phyloP scores from a whole-genome alignment of 2,329 filamentous ascomycete species.

The Amphichorda felina region DNA sequence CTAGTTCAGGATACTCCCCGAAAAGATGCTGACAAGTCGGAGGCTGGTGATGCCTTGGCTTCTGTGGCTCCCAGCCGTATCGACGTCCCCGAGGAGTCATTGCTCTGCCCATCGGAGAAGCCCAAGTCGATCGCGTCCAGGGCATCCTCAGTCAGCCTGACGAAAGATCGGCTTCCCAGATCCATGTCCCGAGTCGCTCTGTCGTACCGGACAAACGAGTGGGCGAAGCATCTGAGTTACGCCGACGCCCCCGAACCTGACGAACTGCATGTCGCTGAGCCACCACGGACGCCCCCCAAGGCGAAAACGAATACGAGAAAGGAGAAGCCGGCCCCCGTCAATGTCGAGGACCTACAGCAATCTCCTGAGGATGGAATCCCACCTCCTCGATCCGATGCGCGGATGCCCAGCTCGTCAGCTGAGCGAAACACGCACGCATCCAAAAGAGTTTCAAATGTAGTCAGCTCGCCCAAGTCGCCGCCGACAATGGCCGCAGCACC shows the following conservation, averaged over 20 bases:
- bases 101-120: slow-evolving; percentile 12
- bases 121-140: slow-evolving; percentile 28
- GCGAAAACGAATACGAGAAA: slow-evolving; percentile 7
- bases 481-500: too few relatives aligned
- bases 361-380: slow-evolving; percentile 41
- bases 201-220: slow-evolving; percentile 86
- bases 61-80: neutral
- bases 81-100: neutral
- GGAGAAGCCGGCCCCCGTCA: slow-evolving; percentile 49
- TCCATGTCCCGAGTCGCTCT: slow-evolving; percentile 65
- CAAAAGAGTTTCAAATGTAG: neutral
- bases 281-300: slow-evolving; percentile 6
- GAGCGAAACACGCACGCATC: neutral
- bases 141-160: slow-evolving; percentile 36
- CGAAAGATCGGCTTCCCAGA: slow-evolving; percentile 52
- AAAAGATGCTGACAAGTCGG: too few relatives aligned
- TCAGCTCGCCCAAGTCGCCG: neutral
- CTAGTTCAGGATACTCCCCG: too few relatives aligned
- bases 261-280: slow-evolving; percentile 38
- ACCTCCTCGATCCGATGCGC: slow-evolving; percentile 15
- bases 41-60: too few relatives aligned
- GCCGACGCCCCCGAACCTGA: slow-evolving; percentile 64
- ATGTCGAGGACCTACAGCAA: slow-evolving; percentile 53
- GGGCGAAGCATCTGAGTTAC: slow-evolving; percentile 77
- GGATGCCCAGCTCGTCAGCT: slow-evolving; percentile 10